phyloP scores from a whole-genome alignment of 108 stramenopile genomes.

The Asterionellopsis glacialis region DNA sequence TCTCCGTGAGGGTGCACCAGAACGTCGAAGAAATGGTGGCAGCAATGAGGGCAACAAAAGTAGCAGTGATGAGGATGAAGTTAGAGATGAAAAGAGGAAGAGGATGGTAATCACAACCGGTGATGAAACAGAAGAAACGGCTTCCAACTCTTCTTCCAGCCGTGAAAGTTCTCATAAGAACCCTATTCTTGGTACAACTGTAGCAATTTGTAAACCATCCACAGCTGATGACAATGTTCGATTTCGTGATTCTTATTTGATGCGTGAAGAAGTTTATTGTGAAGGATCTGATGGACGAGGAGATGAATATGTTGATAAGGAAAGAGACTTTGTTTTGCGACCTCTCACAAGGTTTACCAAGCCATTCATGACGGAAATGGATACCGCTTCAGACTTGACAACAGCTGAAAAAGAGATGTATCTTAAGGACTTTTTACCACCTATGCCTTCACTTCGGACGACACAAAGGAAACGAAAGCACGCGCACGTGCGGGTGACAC shows the following conservation, averaged over 20 bases:
- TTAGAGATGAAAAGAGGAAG: neutral
- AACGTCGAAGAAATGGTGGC: conserved; percentile 21
- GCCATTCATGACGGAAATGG: conserved; percentile 15
- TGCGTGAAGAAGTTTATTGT: neutral
- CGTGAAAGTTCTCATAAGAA: neutral
- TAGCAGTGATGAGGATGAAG: conserved; percentile 7
- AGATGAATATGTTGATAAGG: conserved; percentile 4
- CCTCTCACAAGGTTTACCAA: conserved; percentile 23
- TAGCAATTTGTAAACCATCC: neutral
- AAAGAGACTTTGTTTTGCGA: conserved; percentile 29
- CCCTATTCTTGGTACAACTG: neutral
- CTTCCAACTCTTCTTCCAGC: neutral
- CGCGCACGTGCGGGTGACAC: too few species aligned
- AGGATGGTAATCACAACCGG: neutral
- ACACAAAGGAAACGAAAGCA: conserved; percentile 1
- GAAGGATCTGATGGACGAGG: neutral
- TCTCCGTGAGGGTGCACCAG: conserved; percentile 54
- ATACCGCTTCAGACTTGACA: conserved; percentile 26
- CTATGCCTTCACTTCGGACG: conserved; percentile 7
- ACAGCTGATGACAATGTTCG: conserved; percentile 6
- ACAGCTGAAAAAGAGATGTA: conserved; percentile 32
- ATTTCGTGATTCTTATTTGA: neutral
- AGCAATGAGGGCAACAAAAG: neutral
- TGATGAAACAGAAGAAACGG: conserved; percentile 5
- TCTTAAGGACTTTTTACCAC: conserved; percentile 47